A percentile compares a stretch with the other conserved stretches of the same genome.
Conservation (phyloP, 202 grass and related monocot genomes). For the Panicum virgatum region DNA sequence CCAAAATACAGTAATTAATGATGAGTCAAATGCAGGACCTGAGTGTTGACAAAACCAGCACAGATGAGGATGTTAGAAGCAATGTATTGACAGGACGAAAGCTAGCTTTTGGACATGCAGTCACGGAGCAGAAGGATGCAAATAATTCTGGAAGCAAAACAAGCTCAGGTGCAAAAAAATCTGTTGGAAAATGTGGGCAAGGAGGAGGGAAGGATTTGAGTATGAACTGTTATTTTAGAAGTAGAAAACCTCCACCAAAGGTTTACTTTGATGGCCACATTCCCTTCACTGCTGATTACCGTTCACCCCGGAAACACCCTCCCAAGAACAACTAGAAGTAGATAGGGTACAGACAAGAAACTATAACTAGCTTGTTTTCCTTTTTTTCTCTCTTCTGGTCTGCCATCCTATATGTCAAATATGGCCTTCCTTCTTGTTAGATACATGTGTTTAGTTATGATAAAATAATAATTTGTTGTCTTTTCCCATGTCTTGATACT, state of each 20-base stretch:
- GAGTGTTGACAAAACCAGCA: slow-evolving; percentile 18
- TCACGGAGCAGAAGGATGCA: slow-evolving; percentile 8
- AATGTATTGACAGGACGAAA: slow-evolving; percentile 25
- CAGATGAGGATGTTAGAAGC: slow-evolving; percentile 14
- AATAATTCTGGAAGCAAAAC: slow-evolving; percentile 34
- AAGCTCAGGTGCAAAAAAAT: slow-evolving; percentile 57
- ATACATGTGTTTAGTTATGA: slow-evolving; percentile 42
- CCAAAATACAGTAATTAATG: slow-evolving; percentile 15
- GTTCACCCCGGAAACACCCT: slow-evolving; percentile 45
- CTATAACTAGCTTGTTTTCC: slow-evolving; percentile 32
- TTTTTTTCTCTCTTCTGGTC: slow-evolving; percentile 27
- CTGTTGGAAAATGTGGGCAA: slow-evolving; percentile 51
- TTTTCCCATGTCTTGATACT: slow-evolving; percentile 18
- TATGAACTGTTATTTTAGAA: slow-evolving; percentile 46
- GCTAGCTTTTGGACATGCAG: slow-evolving; percentile 25
- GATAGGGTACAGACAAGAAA: slow-evolving; percentile 37
- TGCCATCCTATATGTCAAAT: slow-evolving; percentile 38
- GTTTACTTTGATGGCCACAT: slow-evolving; percentile 52
- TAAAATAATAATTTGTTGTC: slow-evolving; percentile 13
- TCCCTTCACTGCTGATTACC: slow-evolving; percentile 67
- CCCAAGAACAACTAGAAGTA: slow-evolving; percentile 74
- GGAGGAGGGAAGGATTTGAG: slow-evolving; percentile 44
- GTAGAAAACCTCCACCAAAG: slow-evolving; percentile 39
- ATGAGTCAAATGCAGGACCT: slow-evolving; percentile 43
- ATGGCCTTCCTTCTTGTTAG: slow-evolving; percentile 36